Base-by-base conservation (phyloP, 768 basidiomycete genomes). In the Rhizopogon vesiculosus region DNA sequence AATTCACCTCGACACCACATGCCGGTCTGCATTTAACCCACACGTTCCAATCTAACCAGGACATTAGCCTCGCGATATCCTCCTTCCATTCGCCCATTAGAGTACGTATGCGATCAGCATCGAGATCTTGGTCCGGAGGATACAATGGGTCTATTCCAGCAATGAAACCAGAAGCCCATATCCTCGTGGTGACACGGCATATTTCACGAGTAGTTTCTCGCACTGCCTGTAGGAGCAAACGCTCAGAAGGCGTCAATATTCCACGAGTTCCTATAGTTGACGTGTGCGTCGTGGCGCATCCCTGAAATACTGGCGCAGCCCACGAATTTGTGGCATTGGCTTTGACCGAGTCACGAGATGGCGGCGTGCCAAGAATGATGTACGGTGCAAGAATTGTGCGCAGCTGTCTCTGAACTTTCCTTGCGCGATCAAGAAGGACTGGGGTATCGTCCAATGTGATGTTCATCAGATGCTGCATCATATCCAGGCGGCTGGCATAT, bases 401-500 rank as follows among this genome's bases (percentile, higher is more conserved):
- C 28, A 68, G 56, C 53, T 68, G 66, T 25, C 45, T 59, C 12
- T 57, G 57, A 13, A 52, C 40, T 18, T 54, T 53, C n/a, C 38
- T 42, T 9, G 57, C 53, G 16, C 48, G 39, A 53, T 56, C 55
- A 9, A 56, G 1, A 25, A 62, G 31, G n/a, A n/a, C 44, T 18
- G 55, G 42, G 16, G 61, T 19, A 18, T 67, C 55, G 12, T 65
- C 46, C 5, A 28, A 12, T 7, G 39, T 46, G 38, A 55, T 46
- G 43, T 70, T 67, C 5, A 80, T 65, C 25, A 76, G 63, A 56
- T 75, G 66, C 13, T 64, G 70, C 7, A 77, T 56, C 19, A 73
- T 54, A 48, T 78, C 74, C n/a, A 81, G 65, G n/a, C 79, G 63
- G n/a, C 68, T 72, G 5, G 67, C 68, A 51, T 76, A 77, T 7